Evolutionary conservation across 345 rosid genomes (phyloP), one percentile per base, ranked within the genome.

Genomic region (Arabidopsis thaliana): DNA sequence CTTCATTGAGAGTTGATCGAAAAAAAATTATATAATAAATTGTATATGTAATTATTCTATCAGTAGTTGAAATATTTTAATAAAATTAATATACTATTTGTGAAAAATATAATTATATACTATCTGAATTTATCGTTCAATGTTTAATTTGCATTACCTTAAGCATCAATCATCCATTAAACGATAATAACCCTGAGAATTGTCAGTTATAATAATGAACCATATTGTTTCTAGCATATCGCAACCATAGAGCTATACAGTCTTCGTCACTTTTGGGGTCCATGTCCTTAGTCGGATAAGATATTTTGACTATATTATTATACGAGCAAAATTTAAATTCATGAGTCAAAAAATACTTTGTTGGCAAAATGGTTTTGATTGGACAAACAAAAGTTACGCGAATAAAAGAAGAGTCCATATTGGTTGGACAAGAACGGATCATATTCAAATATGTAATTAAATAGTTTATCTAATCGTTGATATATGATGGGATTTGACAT

Each of bases 271-370:
- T 36, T 56, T 37, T 57, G 51, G 52, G 78, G 60, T 30, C 72
- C 52, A 67, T 49, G 44, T 67, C 60, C 34, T 16, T 59, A 38
- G 79, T 59, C 22, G 56, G 48, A 67, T 67, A 75, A 67, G 79
- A 75, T 75, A 67, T 50, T 75, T 67, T 67, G 68, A 75, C 32
- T 67, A 75, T 50, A 50, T 7, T 50, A 50, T 7, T 59, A 40
- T 59, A 30, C n/a, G 67, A 67, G 46, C 46, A 58, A 14, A 22
- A 12, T 30, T 33, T 20, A 66, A 49, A 48, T 20, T 38, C n/a
- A 5, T 57, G 66, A 20, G 10, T 41, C 4, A 38, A 67, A 36
- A 36, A 23, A 24, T 12, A 48, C 30, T 59, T 49, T 3, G 13
- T 49, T 3, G 13, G 11, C 49, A 6, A 42, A 32, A 69, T 52